Evolutionary conservation across 768 basidiomycete genomes (phyloP).

Genomic region (Kockovaella imperatae): DNA sequence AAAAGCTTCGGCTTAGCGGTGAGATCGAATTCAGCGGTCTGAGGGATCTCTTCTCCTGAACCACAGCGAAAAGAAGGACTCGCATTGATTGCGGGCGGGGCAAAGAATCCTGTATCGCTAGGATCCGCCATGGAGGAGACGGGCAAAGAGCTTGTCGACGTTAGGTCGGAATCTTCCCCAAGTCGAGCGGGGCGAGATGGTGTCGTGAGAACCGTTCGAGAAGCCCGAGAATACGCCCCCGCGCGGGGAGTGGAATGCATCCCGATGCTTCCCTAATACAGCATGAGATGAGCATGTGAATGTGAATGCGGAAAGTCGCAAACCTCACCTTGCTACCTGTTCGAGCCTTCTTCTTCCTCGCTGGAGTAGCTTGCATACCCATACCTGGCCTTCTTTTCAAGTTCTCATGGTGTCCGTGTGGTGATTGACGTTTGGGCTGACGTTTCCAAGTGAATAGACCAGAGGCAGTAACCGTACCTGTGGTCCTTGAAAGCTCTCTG

Average conservation of each 20-base stretch:
- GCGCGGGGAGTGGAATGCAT: constrained; percentile 1
- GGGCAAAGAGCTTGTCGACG: background rate
- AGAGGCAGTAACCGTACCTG: constrained; percentile 5
- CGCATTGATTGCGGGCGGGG: no score
- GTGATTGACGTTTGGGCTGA: background rate
- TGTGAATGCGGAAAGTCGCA: background rate
- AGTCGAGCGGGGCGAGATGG: no score
- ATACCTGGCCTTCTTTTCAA: constrained; percentile 17
- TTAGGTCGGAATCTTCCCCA: no score
- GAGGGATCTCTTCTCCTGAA: no score
- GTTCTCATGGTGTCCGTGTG: background rate
- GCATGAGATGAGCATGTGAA: background rate
- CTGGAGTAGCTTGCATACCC: constrained; percentile 30
- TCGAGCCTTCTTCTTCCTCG: constrained; percentile 7
- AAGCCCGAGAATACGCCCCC: background rate
- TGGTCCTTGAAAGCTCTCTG: no score
- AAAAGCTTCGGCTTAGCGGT: no score
- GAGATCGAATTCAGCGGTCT: no score
- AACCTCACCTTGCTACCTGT: background rate
- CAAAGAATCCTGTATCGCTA: background rate
- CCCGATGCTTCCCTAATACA: background rate
- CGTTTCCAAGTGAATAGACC: background rate
- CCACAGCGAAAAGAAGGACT: no score
- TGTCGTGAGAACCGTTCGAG: no score
- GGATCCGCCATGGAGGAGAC: background rate